phyloP scores from a whole-genome alignment of 2,329 filamentous ascomycete genomes.

The Pseudonectria buxi region DNA sequence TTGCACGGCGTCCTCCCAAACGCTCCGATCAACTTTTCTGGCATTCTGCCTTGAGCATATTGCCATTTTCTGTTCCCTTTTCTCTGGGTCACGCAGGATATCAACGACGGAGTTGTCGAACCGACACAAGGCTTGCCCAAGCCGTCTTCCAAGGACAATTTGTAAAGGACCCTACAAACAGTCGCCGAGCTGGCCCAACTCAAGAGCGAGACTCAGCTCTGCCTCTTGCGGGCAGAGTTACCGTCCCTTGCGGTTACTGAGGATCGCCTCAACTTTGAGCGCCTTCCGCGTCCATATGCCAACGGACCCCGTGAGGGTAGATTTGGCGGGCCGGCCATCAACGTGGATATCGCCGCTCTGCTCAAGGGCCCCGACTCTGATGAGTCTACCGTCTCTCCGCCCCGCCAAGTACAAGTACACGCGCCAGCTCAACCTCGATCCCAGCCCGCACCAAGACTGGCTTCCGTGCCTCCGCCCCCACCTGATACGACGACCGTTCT shows the following conservation, averaged over 20 bases:
- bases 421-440: too few species aligned
- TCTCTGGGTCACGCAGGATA: background rate
- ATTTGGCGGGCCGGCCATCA: conserved; percentile 46
- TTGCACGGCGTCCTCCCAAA: too few species aligned
- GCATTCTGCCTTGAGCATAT: too few species aligned
- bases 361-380: conserved; percentile 70
- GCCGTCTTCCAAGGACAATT: conserved; percentile 1
- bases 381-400: conserved; percentile 54
- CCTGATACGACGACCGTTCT: conserved; percentile 1
- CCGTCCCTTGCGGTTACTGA: conserved; percentile 24
- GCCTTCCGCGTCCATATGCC: conserved; percentile 23
- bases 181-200: conserved; percentile 36
- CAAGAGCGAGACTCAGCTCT: conserved; percentile 35
- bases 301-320: conserved; percentile 20
- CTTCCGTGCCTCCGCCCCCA: conserved; percentile 3
- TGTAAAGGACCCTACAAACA: conserved; percentile 10
- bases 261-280: conserved; percentile 22
- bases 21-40: too few species aligned
- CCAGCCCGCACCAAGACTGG: too few species aligned
- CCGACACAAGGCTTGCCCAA: conserved; percentile 14
- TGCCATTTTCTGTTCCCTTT: background rate
- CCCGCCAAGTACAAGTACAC: conserved; percentile 22
- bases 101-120: conserved; percentile 6
- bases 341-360: conserved; percentile 91
- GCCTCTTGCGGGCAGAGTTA: conserved; percentile 35